phyloP scores from a whole-genome alignment of 2,329 filamentous ascomycete species.

The Curvularia hawaiiensis region DNA sequence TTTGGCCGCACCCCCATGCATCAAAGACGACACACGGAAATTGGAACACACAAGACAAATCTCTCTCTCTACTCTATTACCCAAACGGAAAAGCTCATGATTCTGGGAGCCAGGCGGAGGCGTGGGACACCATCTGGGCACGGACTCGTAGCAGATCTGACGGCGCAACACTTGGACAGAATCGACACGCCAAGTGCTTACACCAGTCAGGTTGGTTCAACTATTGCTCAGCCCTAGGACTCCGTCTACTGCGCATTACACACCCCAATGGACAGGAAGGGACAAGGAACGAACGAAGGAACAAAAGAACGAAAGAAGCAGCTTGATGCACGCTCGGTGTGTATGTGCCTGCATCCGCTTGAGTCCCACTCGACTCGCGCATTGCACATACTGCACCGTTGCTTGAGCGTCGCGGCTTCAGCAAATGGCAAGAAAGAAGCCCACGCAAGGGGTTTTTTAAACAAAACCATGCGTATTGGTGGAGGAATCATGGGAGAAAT shows the following conservation, averaged over 20 bases:
- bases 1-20: background rate
- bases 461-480: slow-evolving; percentile 34
- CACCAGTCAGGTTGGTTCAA: slow-evolving; percentile 42
- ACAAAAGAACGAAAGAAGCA: slow-evolving; percentile 28
- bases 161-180: slow-evolving; percentile 19
- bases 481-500: slow-evolving; percentile 36
- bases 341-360: slow-evolving; percentile 17
- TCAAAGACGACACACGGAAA: too few species aligned
- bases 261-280: slow-evolving; percentile 24
- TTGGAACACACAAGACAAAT: too few species aligned
- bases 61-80: slow-evolving; percentile 6
- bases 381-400: slow-evolving; percentile 1
- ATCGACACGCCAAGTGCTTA: slow-evolving; percentile 2
- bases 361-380: slow-evolving; percentile 34
- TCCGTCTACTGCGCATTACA: slow-evolving; percentile 30
- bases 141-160: slow-evolving; percentile 48
- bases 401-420: slow-evolving; percentile 48
- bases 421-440: background rate
- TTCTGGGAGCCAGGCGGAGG: slow-evolving; percentile 42
- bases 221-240: slow-evolving; percentile 47
- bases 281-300: slow-evolving; percentile 17
- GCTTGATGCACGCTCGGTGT: slow-evolving; percentile 45
- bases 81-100: slow-evolving; percentile 27
- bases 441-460: slow-evolving; percentile 11
- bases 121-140: slow-evolving; percentile 44